A percentile compares a stretch with the other conserved stretches of the same genome.
These are phyloP conservation scores for Pilatotrama ljubarskyi DNA, from an alignment of 768 basidiomycete genomes.

Conservation along the genomic window DNA sequence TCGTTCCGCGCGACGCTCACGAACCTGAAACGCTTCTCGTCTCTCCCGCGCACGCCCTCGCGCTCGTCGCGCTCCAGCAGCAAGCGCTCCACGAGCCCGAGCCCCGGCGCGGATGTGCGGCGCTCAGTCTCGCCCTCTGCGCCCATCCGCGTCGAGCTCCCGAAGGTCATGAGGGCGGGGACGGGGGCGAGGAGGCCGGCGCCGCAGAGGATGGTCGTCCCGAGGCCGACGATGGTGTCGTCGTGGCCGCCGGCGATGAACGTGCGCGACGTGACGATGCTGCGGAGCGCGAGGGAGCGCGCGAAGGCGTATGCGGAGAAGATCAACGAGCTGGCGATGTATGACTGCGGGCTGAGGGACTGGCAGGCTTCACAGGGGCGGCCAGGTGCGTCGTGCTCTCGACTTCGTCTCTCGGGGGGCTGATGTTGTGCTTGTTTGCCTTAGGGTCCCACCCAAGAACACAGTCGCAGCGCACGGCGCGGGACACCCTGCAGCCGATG, in stretches of 20 bases:
- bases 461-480: constrained; percentile 14
- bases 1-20: constrained; percentile 29
- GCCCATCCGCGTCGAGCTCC: neutral
- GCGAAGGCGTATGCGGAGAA: constrained; percentile 75
- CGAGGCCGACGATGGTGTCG: constrained; percentile 33
- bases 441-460: constrained; percentile 8
- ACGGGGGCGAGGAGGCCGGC: too few species aligned
- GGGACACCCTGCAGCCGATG: neutral
- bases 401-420: too few species aligned
- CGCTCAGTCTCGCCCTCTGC: constrained; percentile 23
- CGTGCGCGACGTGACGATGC: constrained; percentile 60
- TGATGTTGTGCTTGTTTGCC: neutral
- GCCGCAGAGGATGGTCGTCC: neutral
- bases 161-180: neutral
- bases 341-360: constrained; percentile 75
- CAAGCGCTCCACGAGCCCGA: constrained; percentile 15
- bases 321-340: constrained; percentile 76
- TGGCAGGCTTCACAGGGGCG: constrained; percentile 64
- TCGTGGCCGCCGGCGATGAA: constrained; percentile 67
- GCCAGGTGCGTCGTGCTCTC: constrained; percentile 44
- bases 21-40: constrained; percentile 46
- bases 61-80: constrained; percentile 37
- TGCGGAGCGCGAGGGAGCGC: constrained; percentile 62
- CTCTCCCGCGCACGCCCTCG: constrained; percentile 70
- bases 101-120: constrained; percentile 10